Conservation (phyloP, 345 rosid genomes). For the Theobroma cacao region DNA sequence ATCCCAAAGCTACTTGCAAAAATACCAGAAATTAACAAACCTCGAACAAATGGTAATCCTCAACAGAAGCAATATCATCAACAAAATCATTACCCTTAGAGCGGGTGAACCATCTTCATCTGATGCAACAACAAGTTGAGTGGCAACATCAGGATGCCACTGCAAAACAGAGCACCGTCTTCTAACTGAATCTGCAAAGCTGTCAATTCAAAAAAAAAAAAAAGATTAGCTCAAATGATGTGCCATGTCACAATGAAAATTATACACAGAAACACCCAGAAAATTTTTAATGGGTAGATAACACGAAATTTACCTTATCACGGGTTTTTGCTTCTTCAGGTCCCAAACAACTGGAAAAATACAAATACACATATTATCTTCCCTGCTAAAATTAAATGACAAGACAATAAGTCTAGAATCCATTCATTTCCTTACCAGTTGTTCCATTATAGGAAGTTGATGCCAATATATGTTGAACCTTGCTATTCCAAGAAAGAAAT, state of each 20-base stretch:
- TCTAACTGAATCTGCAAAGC: constrained; percentile 87
- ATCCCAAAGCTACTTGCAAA: constrained; percentile 87
- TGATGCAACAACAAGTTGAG: constrained; percentile 97
- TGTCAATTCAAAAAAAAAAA: constrained; percentile 34
- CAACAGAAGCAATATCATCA: not conserved
- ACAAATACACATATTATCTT: constrained; percentile 4
- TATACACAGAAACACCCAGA: not conserved
- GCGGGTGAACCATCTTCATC: constrained; percentile 89
- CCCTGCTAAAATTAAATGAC: not conserved
- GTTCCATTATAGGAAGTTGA: constrained; percentile 93
- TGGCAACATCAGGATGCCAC: constrained; percentile 98
- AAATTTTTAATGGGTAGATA: not conserved
- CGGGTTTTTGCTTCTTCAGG: constrained; percentile 93
- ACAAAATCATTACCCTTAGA: constrained; percentile 54
- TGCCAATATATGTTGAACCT: constrained; percentile 88
- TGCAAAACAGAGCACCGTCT: constrained; percentile 97
- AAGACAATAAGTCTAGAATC: not conserved
- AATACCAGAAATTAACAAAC: constrained; percentile 17
- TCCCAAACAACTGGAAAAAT: constrained; percentile 85
- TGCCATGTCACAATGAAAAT: not conserved
- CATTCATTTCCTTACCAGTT: constrained; percentile 64
- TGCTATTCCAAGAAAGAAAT: constrained; percentile 92
- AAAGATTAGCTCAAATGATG: constrained; percentile 11
- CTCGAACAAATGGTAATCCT: not conserved
- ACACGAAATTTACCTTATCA: constrained; percentile 64